These are phyloP conservation scores for Meira nashicola DNA, from an alignment of 1,284 basidiomycete species.

Conservation along the genomic window DNA sequence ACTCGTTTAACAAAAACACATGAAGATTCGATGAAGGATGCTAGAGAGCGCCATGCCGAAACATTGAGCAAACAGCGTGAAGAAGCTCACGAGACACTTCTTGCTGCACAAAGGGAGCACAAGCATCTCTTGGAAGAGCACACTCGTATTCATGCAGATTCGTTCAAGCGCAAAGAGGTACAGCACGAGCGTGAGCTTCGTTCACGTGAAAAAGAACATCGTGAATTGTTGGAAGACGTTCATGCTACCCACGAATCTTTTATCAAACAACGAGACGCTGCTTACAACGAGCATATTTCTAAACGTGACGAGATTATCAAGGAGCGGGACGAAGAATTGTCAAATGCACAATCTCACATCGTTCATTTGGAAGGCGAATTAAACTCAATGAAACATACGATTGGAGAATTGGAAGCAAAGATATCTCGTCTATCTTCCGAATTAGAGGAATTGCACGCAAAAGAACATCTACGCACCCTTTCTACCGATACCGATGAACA, in stretches of 20 bases:
- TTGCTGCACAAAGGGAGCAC: background rate
- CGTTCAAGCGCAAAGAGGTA: slow-evolving; percentile 21
- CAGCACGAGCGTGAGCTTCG: slow-evolving; percentile 22
- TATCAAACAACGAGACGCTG: slow-evolving; percentile 9
- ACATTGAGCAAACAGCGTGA: slow-evolving; percentile 16
- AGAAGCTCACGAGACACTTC: background rate
- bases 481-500: background rate
- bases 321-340: slow-evolving; percentile 1
- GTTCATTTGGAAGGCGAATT: background rate
- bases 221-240: slow-evolving; percentile 27
- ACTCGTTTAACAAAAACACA: slow-evolving; percentile 31
- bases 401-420: background rate
- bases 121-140: slow-evolving; percentile 4
- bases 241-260: slow-evolving; percentile 21
- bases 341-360: background rate
- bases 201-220: slow-evolving; percentile 28
- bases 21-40: slow-evolving; percentile 33
- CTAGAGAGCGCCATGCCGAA: slow-evolving; percentile 36
- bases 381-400: slow-evolving; percentile 6
- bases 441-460: background rate
- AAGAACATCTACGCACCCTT: background rate
- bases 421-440: background rate
- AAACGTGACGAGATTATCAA: slow-evolving; percentile 3
- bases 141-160: background rate
- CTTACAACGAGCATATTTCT: slow-evolving; percentile 9